These are phyloP conservation scores for Gaertneriomyces sp. DNA, from an alignment of 192 early-diverging fungal species.

Conservation along the genomic window DNA sequence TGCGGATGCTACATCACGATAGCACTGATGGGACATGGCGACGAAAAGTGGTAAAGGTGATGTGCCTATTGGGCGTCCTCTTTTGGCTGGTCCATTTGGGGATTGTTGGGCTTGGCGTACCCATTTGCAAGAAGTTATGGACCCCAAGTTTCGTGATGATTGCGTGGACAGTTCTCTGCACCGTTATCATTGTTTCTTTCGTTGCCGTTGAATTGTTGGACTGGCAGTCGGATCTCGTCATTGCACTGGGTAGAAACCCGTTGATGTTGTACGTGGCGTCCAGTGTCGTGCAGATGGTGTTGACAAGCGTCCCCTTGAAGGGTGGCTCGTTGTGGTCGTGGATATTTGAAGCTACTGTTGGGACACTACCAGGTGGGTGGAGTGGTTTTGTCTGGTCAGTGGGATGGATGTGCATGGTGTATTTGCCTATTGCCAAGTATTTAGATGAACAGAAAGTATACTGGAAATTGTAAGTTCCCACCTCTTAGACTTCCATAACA, in stretches of 20 bases:
- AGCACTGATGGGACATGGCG: constrained; percentile 23
- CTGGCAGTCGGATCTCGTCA: constrained; percentile 25
- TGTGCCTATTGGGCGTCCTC: background rate
- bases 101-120: constrained; percentile 35
- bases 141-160: constrained; percentile 47
- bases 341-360: constrained; percentile 10
- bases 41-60: background rate
- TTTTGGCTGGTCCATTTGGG: constrained; percentile 23
- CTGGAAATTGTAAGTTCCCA: constrained; percentile 20
- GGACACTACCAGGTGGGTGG: constrained; percentile 11
- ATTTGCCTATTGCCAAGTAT: constrained; percentile 14
- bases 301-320: background rate
- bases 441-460: constrained; percentile 14
- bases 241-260: constrained; percentile 47
- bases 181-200: constrained; percentile 24
- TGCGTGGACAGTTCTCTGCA: constrained; percentile 29
- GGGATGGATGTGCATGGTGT: constrained; percentile 10
- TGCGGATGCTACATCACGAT: constrained; percentile 13
- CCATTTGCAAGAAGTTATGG: constrained; percentile 55
- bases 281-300: constrained; percentile 22
- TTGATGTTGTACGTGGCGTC: constrained; percentile 42
- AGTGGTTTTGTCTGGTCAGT: constrained; percentile 20
- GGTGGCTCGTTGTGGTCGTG: background rate
- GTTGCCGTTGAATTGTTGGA: constrained; percentile 35
- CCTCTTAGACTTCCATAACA: too few relatives aligned